These are phyloP conservation scores for Brettanomyces naardenensis DNA, from an alignment of 805 yeast species.

Conservation along the genomic window DNA sequence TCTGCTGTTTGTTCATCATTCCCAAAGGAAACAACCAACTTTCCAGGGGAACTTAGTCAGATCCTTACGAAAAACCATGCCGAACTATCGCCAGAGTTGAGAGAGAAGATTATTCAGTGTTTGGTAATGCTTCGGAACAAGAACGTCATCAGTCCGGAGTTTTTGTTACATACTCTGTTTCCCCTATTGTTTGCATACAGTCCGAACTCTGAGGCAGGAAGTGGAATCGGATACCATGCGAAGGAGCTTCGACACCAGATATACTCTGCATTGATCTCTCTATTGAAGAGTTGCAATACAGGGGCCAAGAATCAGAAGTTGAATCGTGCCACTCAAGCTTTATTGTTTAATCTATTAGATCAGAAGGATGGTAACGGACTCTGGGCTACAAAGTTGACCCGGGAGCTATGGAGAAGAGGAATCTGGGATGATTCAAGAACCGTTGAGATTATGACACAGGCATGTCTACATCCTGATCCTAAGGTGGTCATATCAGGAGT, in stretches of 20 bases:
- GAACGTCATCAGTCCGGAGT: slow-evolving; percentile 69
- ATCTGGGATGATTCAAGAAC: slow-evolving; percentile 97
- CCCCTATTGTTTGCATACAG: slow-evolving; percentile 74
- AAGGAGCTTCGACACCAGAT: slow-evolving; percentile 78
- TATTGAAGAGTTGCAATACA: slow-evolving; percentile 75
- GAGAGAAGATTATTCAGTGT: slow-evolving; percentile 88
- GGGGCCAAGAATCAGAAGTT: slow-evolving; percentile 87
- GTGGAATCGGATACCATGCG: slow-evolving; percentile 49
- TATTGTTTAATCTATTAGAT: slow-evolving; percentile 79
- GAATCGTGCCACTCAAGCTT: slow-evolving; percentile 85
- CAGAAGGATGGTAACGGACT: slow-evolving; percentile 71
- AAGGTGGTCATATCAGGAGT: slow-evolving; percentile 90
- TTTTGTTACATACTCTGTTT: slow-evolving; percentile 77
- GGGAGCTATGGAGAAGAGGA: slow-evolving; percentile 96
- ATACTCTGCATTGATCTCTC: slow-evolving; percentile 67
- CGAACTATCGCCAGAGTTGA: slow-evolving; percentile 71
- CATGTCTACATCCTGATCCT: slow-evolving; percentile 78
- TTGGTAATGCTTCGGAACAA: slow-evolving; percentile 87
- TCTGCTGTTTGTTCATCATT: slow-evolving; percentile 87
- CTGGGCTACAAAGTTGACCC: slow-evolving; percentile 93
- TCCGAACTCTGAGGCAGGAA: slow-evolving; percentile 34
- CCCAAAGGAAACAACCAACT: slow-evolving; percentile 78
- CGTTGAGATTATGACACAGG: slow-evolving; percentile 96
- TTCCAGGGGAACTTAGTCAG: slow-evolving; percentile 72
- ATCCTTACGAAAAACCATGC: slow-evolving; percentile 70